phyloP scores from a whole-genome alignment of 805 yeast genomes.

The Candida sonorensis region DNA sequence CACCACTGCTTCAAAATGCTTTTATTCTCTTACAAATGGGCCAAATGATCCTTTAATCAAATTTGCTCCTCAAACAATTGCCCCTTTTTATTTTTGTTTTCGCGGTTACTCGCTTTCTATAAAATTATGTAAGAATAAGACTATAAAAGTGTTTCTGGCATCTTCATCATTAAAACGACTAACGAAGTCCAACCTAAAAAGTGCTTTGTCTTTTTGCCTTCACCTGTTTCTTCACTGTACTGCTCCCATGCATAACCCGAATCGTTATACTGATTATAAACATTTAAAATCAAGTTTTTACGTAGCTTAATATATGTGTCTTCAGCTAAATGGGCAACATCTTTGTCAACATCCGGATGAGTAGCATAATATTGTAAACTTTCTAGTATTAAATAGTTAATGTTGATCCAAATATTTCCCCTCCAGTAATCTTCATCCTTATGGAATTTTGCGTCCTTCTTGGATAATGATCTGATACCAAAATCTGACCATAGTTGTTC shows the following conservation, averaged over 20 bases:
- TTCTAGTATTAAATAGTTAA: slow-evolving; percentile 77
- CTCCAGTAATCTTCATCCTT: slow-evolving; percentile 93
- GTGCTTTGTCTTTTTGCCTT: slow-evolving; percentile 75
- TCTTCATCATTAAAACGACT: slow-evolving; percentile 71
- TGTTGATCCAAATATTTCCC: slow-evolving; percentile 88
- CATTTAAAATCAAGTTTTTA: slow-evolving; percentile 58
- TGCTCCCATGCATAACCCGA: slow-evolving; percentile 91
- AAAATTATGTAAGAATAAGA: too few relatives aligned
- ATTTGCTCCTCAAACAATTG: too few relatives aligned
- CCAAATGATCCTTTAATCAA: too few relatives aligned
- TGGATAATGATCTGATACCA: slow-evolving; percentile 80
- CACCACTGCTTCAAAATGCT: too few relatives aligned
- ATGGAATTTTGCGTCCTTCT: slow-evolving; percentile 55
- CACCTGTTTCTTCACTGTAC: slow-evolving; percentile 72
- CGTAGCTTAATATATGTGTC: slow-evolving; percentile 55
- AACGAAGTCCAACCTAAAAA: slow-evolving; percentile 94
- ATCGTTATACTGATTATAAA: slow-evolving; percentile 57
- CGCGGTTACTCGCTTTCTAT: too few relatives aligned
- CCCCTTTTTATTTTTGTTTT: too few relatives aligned
- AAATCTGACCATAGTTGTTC: slow-evolving; percentile 67
- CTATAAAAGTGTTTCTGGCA: slow-evolving; percentile 45
- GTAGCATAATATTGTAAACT: slow-evolving; percentile 51
- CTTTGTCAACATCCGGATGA: slow-evolving; percentile 23
- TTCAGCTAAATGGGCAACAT: slow-evolving; percentile 33
- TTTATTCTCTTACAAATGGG: too few relatives aligned